A percentile compares a stretch with the other conserved stretches of the same genome.
Evolutionary conservation across 768 basidiomycete genomes (phyloP).

Genomic region (Cystobasidium onofrii): DNA sequence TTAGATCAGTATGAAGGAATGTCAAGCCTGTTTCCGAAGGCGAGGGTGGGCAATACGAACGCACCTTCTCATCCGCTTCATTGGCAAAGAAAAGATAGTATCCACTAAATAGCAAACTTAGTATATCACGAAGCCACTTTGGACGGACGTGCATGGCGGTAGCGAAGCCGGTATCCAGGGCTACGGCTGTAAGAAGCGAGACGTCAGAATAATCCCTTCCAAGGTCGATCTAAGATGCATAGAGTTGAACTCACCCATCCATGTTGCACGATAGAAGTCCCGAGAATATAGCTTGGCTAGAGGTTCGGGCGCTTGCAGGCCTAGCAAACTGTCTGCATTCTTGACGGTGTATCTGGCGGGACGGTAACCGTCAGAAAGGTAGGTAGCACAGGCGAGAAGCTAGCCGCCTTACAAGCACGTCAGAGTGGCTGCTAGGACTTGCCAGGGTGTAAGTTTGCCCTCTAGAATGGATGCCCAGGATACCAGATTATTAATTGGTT

Average conservation of each 20-base stretch:
- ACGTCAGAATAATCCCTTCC: too few species aligned
- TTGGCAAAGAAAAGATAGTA: slow-evolving; percentile 86
- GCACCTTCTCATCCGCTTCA: slow-evolving; percentile 93
- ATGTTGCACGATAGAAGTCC: slow-evolving; percentile 64
- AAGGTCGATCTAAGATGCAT: too few species aligned
- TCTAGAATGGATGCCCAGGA: not conserved
- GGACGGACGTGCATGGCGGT: slow-evolving; percentile 88
- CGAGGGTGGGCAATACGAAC: too few species aligned
- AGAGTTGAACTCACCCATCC: slow-evolving; percentile 76
- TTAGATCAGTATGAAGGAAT: too few species aligned
- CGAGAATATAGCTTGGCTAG: slow-evolving; percentile 58
- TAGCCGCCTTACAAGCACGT: slow-evolving; percentile 63
- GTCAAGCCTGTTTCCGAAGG: too few species aligned
- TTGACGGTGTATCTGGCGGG: slow-evolving; percentile 28
- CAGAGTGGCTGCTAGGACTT: slow-evolving; percentile 75
- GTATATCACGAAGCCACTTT: slow-evolving; percentile 81
- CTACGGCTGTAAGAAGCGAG: slow-evolving; percentile 43
- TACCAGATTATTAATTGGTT: too few species aligned
- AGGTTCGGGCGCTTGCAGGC: slow-evolving; percentile 73
- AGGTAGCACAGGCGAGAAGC: not conserved
- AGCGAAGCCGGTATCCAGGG: slow-evolving; percentile 93
- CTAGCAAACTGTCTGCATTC: slow-evolving; percentile 37
- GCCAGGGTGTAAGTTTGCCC: slow-evolving; percentile 86
- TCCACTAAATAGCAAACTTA: slow-evolving; percentile 64
- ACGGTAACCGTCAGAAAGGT: too few species aligned